Base-by-base conservation (phyloP, 805 yeast species). In the Saturnispora ahearnii region DNA sequence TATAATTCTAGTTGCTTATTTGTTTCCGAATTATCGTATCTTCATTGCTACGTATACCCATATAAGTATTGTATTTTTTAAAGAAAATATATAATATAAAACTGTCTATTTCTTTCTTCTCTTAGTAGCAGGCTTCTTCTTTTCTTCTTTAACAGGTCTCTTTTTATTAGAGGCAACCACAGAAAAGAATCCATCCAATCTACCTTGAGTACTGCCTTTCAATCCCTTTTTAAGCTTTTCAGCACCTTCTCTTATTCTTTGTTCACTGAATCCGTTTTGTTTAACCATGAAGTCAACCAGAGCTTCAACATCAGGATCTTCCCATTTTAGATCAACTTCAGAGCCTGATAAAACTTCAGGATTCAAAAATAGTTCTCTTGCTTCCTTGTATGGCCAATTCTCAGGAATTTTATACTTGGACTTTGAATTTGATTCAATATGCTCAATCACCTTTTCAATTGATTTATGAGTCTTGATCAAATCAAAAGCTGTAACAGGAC, bases 401-500 rank as follows among this genome's bases (percentile, higher is more conserved):
- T 90, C 97, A 1, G 99, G 98, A 26, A 93, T 76, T 60, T 82
- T 84, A 65, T 82, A 83, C 62, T 89, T 91, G 4, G 78, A 68
- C 51, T 74, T 75, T 2, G 78, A 76, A 53, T 75, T 75, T 22
- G 72, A 73, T 46, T 79, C 74, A 33, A 89, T 77, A 52, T 67
- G 71, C 57, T 79, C 81, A 38, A 91, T 77, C 40, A 93, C 81
- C 36, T 82, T 82, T 53, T 91, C 98, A 44, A 93, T 73, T 0
- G 84, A 73, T 1, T 84, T 82, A 64, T 87, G 89, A 61, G 91
- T 96, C 62, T 82, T 84, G 54, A 93, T 87, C 53, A 93, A 73
- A 61, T 93, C 91, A 55, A 77, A 73, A 0, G 97, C 99, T 1
- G 96, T 91, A 2, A 86, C 93, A 0, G 98, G 98, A 8, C 99